phyloP scores from a whole-genome alignment of 495 filamentous ascomycete species.

The Aspergillus coremiiformis region DNA sequence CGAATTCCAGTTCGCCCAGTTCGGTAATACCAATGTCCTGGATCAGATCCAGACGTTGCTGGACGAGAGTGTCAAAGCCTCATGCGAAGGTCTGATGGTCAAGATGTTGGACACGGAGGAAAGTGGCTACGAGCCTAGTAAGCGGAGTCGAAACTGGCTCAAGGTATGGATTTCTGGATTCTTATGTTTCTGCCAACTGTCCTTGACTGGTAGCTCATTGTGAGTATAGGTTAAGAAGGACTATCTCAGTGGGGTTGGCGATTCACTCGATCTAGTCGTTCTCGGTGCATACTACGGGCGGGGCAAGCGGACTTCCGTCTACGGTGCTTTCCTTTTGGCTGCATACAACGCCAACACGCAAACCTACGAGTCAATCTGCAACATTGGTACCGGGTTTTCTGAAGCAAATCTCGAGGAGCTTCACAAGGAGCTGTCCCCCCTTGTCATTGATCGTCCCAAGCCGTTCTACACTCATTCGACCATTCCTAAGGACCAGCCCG shows the following conservation, averaged over 20 bases:
- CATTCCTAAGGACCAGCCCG: constrained; percentile 84
- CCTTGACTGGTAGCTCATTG: constrained; percentile 20
- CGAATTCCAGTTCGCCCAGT: constrained; percentile 86
- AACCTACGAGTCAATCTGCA: constrained; percentile 90
- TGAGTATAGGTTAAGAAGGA: constrained; percentile 79
- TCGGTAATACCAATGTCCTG: constrained; percentile 77
- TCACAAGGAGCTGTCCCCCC: constrained; percentile 58
- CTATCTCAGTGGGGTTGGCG: constrained; percentile 85
- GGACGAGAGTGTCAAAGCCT: constrained; percentile 88
- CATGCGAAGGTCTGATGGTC: constrained; percentile 96
- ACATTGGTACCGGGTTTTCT: constrained; percentile 95
- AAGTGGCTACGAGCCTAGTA: constrained; percentile 90
- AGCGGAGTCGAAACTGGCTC: constrained; percentile 93
- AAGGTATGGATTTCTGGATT: constrained; percentile 51
- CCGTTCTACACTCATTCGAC: constrained; percentile 86
- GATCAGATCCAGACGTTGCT: constrained; percentile 89
- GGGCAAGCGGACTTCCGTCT: constrained; percentile 90
- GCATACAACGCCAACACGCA: constrained; percentile 79
- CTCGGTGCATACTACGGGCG: constrained; percentile 90
- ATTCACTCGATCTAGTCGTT: constrained; percentile 94
- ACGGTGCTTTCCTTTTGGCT: constrained; percentile 89
- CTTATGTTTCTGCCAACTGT: background rate
- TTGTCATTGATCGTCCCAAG: constrained; percentile 81
- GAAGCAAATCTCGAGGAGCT: constrained; percentile 79
- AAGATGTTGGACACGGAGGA: constrained; percentile 95